Evolutionary conservation across 164 flowering plant species (phyloP), one percentile per base, ranked within the genome.

Genomic region (Amborella trichopoda): DNA sequence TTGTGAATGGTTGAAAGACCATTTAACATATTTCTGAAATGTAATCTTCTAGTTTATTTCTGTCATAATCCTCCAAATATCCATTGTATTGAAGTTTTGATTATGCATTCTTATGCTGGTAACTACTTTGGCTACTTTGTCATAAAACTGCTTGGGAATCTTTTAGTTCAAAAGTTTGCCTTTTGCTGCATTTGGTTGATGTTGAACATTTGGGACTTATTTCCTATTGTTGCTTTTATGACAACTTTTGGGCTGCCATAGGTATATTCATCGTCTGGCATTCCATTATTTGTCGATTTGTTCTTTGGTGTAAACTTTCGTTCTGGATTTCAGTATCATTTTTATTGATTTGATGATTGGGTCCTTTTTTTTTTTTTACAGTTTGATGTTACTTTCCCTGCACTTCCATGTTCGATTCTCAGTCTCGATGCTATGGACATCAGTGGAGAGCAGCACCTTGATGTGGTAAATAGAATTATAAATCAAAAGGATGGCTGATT

Each of bases 351-450:
- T 52, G 25, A 28, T 43, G 8, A 28, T 40, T 40, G 5, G 11
- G 17, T 14, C 13, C 22, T 33, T 32, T 13, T 26, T 38, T 10
- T 28, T 19, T 10, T 57, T 30, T 18, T 72, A 75, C 79, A 83
- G 94, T 80, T 83, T 68, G 94, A 83, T 62, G 67, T 77, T 32
- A 80, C 85, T 32, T 83, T 80, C 71, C 94, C 83, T 16, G 56
- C 68, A 12, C 54, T 83, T 49, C 80, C 74, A 36, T 83, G 94
- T 56, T 74, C 94, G 10, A 46, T 83, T 41, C 70, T 83, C 49
- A 83, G 83, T 67, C 48, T 83, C 26, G 94, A 83, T 52, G 74
- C 94, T 22, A 72, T 80, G 79, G 88, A 83, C 65, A 78, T 83
- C 45, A 83, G 85, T 37, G 88, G 94, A 49, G 94, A 80, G 70